Evolutionary conservation across 208 protist species (phyloP), one percentile per base, ranked within the genome.

Genomic region (Trypanosoma vivax): DNA sequence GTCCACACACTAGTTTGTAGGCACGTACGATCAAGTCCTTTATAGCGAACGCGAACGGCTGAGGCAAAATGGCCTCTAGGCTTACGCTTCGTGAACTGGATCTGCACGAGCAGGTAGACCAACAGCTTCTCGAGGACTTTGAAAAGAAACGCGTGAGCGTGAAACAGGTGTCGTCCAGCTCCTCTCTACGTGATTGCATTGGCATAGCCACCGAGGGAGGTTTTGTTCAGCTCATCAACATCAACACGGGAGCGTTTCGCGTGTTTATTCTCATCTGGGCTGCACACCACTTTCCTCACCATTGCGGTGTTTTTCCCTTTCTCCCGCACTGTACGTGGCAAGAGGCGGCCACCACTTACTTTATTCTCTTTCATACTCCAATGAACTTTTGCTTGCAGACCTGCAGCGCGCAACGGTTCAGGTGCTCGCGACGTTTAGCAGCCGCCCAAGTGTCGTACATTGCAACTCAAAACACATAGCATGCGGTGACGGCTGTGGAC

Each of bases 291-390:
- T 93, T 3, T 74, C 88, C 28, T 57, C 79, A 11, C 40, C 67
- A 21, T 67, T 93, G 34, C 67, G 82, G 11, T 93, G 86, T 64
- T 82, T 93, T 49, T 77, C 85, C 3, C 76, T 93, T 16, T 73
- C 73, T 4, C 85, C 81, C 6, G 63, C 76, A 9, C 59, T 75
- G n/a, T 56, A 63, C 27, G 58, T 54, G 14, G 58, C 62, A 19
- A 39, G 3, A 4, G 65, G 50, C 23, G 50, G 59, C 14, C 73
- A 73, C 43, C 52, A 77, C 30, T 52, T 89, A 29, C 48, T 86
- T 3, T 90, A 87, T 53, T 84, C 79, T 3, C 70, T 94, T 23
- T 34, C 76, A 24, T 88, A 81, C 71, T 94, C 86, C 5, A 94
- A 94, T 49, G 80, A 94, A 57, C 68, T 94, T 3, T 78, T 94